phyloP scores from a whole-genome alignment of 768 basidiomycete species.

The Trametopsis cervina region DNA sequence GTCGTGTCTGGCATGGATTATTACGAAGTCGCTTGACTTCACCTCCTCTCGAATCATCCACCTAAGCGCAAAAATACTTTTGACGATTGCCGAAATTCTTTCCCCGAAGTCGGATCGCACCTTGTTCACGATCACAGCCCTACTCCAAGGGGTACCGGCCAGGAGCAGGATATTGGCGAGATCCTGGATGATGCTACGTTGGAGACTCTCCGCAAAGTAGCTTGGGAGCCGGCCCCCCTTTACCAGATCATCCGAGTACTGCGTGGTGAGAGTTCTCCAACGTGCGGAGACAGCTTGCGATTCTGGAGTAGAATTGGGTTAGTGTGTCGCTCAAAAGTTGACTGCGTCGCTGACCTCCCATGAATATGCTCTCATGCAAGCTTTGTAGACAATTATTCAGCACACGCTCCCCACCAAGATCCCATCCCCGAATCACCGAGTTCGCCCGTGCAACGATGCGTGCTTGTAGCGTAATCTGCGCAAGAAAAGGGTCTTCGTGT shows the following conservation, averaged over 20 bases:
- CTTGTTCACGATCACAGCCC: background rate
- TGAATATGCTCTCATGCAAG: background rate
- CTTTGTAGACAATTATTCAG: background rate
- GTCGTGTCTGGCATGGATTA: background rate
- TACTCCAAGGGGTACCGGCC: background rate
- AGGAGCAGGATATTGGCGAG: background rate
- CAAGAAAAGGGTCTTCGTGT: background rate
- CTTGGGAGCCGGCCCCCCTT: no score
- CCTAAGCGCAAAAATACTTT: background rate
- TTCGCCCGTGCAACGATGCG: background rate
- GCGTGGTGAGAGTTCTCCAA: conserved; percentile 1
- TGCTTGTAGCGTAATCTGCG: background rate
- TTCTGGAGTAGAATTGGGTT: background rate
- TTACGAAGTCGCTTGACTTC: background rate
- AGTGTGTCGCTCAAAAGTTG: background rate
- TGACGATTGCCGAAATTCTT: background rate
- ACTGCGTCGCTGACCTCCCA: background rate
- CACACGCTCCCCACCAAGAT: background rate
- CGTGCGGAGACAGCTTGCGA: conserved; percentile 2
- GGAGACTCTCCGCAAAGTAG: background rate
- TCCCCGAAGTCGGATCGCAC: background rate
- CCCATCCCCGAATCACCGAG: background rate
- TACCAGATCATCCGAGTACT: no score
- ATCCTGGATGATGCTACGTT: background rate
- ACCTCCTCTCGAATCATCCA: background rate